A percentile compares a stretch with the other conserved stretches of the same genome.
Evolutionary conservation across 139 green algal genomes (phyloP).

Genomic region (Volvox reticuliferus): DNA sequence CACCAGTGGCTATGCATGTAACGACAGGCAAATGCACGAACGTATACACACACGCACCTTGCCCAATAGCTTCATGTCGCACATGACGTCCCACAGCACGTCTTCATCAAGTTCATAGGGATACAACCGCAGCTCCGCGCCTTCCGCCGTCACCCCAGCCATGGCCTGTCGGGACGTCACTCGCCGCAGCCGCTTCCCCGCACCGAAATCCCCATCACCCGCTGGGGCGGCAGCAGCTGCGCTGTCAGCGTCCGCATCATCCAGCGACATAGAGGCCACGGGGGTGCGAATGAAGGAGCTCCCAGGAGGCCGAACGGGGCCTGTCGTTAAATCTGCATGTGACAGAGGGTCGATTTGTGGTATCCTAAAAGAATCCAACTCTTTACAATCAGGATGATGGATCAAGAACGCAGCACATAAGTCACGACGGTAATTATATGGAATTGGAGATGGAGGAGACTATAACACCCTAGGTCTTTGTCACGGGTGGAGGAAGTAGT

Average conservation of each 20-base stretch:
- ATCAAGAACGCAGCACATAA: too few relatives aligned
- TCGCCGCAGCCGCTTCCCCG: constrained; percentile 28
- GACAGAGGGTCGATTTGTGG: too few relatives aligned
- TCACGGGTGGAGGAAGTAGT: too few relatives aligned
- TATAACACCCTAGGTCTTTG: too few relatives aligned
- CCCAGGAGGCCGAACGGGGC: neutral
- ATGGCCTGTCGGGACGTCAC: constrained; percentile 30
- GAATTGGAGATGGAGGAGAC: too few relatives aligned
- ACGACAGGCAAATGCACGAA: neutral
- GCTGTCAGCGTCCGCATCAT: neutral
- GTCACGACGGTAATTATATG: too few relatives aligned
- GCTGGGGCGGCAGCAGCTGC: too few relatives aligned
- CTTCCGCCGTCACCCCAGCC: constrained; percentile 18
- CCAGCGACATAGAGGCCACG: neutral
- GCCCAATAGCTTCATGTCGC: constrained; percentile 36
- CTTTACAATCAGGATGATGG: too few relatives aligned
- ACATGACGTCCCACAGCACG: constrained; percentile 67
- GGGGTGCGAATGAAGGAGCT: constrained; percentile 31
- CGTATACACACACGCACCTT: constrained; percentile 11
- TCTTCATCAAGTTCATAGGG: constrained; percentile 61
- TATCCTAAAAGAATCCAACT: too few relatives aligned
- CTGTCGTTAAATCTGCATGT: neutral
- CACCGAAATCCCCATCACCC: constrained; percentile 21
- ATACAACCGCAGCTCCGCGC: constrained; percentile 48
- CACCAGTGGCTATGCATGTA: neutral